Base-by-base conservation (phyloP, 1,284 basidiomycete species). In the Leucoagaricus sp. region DNA sequence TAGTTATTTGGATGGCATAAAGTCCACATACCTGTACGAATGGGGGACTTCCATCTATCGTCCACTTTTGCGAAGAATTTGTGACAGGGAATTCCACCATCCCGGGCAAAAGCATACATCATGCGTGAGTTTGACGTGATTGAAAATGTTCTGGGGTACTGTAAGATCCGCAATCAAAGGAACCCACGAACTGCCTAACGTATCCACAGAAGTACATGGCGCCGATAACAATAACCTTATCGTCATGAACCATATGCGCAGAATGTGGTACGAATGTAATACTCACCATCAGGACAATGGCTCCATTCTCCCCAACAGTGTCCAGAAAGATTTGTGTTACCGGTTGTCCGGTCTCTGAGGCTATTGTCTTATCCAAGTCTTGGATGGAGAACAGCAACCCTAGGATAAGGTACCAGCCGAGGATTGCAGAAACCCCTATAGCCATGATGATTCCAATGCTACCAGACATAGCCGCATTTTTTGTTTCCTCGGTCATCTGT, bases 401-500 rank as follows among this genome's bases (percentile, higher is more conserved):
- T 13, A 91, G 72, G 38, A 91, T 72, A 52, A 90, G 79, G 75
- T 87, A 89, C 81, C 85, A 87, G 17, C 88, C 86, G 4, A 88
- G 76, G 7, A 89, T 61, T 1, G 87, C 83, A 3, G 86, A 88
- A n/a, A 87, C 84, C n/a, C 83, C 84, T 57, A 91, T 87, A n/a
- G 86, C 79, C 78, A 82, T 86, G 42, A 88, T 66, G 57, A 89
- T 88, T 1, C 86, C 85, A 21, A 85, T 77, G 25, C 82, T 77
- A 0, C 85, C 86, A 10, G 85, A 77, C 79, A 84, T 81, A 6
- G 86, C 84, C 13, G 89, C 87, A 65, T 91, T 87, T 48, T 75
- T 81, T 0, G 89, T 92, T 69, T 92, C 89, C 70, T 91, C 89
- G 0, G 86, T 86, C 86, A 91, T 86, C 84, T 89, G 64, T 9